Percentiles rank a stretch among this genome's conserved stretches.
Evolutionary conservation across 2,329 filamentous ascomycete species (phyloP).

Genomic region (Fusarium subglutinans): DNA sequence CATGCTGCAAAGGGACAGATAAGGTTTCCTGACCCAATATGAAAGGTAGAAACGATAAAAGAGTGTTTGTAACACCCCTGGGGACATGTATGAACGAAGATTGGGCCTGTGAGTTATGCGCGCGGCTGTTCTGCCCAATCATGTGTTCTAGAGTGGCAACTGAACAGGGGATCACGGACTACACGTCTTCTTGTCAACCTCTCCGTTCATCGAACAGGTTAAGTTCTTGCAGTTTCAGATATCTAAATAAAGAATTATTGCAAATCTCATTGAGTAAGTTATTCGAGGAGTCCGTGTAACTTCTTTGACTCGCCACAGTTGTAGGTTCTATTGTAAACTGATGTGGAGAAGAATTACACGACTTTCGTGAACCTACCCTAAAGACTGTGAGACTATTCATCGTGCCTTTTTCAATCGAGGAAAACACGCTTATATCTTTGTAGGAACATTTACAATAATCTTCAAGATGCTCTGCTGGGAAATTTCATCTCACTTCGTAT

Average conservation of each 20-base stretch:
- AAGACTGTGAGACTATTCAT: rapidly evolving
- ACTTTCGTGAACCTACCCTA: not conserved
- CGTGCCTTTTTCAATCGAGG: rapidly evolving
- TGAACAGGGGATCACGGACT: not conserved
- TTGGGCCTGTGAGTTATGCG: not conserved
- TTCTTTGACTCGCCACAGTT: not conserved
- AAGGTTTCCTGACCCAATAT: rapidly evolving
- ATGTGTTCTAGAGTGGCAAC: not conserved
- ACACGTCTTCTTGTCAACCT: not conserved
- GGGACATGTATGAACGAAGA: not conserved
- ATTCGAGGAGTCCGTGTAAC: rapidly evolving
- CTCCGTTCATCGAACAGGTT: not conserved
- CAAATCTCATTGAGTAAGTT: rapidly evolving
- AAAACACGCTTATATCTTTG: rapidly evolving
- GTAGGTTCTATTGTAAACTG: rapidly evolving
- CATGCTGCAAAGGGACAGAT: rapidly evolving
- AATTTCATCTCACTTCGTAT: rapidly evolving
- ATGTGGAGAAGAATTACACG: too few species aligned
- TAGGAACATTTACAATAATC: rapidly evolving
- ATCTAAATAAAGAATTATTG: rapidly evolving
- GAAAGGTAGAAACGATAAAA: rapidly evolving
- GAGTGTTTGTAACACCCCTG: not conserved
- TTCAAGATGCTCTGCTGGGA: rapidly evolving
- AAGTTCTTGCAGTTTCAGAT: rapidly evolving
- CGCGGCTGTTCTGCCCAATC: not conserved